These are phyloP conservation scores for Haplosporangium sp. DNA, from an alignment of 371 early-diverging fungal genomes.

Conservation along the genomic window DNA sequence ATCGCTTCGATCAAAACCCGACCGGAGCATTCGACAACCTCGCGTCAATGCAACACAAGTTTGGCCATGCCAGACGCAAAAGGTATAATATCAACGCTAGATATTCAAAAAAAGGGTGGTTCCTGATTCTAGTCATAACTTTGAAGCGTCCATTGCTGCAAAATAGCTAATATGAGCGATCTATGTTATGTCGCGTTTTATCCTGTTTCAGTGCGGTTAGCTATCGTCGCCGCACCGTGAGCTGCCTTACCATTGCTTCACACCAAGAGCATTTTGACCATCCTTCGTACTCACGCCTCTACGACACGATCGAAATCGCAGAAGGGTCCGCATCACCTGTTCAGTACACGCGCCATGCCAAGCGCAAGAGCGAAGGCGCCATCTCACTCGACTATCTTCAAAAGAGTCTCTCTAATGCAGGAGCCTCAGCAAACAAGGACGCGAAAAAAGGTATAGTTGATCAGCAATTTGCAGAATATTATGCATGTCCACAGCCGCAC, in stretches of 20 bases:
- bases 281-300: conserved; percentile 40
- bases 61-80: conserved; percentile 15
- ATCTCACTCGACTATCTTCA: conserved; percentile 43
- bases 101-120: neutral
- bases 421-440: conserved; percentile 18
- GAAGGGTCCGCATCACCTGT: conserved; percentile 52
- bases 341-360: conserved; percentile 37
- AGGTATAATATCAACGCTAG: conserved; percentile 15
- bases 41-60: conserved; percentile 10
- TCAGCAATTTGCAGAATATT: neutral
- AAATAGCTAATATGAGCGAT: neutral
- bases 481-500: neutral
- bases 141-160: neutral
- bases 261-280: conserved; percentile 46
- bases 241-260: conserved; percentile 46
- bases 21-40: conserved; percentile 14
- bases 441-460: conserved; percentile 20
- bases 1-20: conserved; percentile 29
- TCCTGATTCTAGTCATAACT: neutral
- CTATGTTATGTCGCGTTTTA: neutral
- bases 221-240: conserved; percentile 51
- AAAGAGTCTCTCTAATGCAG: conserved; percentile 31
- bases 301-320: conserved; percentile 30
- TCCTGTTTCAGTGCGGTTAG: conserved; percentile 7
- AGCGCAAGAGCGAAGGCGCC: conserved; percentile 49